Percentiles rank a stretch among this genome's conserved stretches.
phyloP scores from a whole-genome alignment of 2,329 filamentous ascomycete species.

The Diaporthe nobilis region DNA sequence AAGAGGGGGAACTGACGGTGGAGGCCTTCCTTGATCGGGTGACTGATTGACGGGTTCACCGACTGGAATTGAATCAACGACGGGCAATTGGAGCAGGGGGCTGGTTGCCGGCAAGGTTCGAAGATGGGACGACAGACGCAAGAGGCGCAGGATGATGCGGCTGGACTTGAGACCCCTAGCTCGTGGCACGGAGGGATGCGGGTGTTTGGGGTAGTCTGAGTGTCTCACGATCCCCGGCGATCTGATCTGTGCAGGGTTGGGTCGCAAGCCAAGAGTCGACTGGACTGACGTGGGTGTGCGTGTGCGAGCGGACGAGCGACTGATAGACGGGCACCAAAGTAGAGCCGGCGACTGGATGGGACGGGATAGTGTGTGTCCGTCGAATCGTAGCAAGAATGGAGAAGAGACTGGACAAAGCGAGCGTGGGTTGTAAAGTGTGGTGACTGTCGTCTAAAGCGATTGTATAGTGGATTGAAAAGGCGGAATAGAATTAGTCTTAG shows the following conservation, averaged over 20 bases:
- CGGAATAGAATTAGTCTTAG: conserved; percentile 28
- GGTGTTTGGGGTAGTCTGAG: conserved; percentile 43
- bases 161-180: conserved; percentile 43
- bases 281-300: conserved; percentile 2
- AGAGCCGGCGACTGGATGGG: conserved; percentile 18
- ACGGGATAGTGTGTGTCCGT: neutral
- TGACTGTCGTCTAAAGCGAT: conserved; percentile 16
- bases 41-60: conserved; percentile 10
- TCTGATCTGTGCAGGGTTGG: conserved; percentile 31
- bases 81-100: conserved; percentile 22
- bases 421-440: neutral
- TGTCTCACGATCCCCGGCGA: conserved; percentile 50
- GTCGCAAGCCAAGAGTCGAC: conserved; percentile 22
- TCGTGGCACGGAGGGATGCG: conserved; percentile 41
- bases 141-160: conserved; percentile 38
- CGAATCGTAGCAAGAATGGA: neutral
- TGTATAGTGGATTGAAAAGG: neutral
- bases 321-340: conserved; percentile 18
- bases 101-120: conserved; percentile 20
- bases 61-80: conserved; percentile 16
- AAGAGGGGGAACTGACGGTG: conserved; percentile 40
- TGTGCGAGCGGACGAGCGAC: neutral
- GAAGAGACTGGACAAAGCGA: conserved; percentile 21
- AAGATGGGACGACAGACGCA: conserved; percentile 38
- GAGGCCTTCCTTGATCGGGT: conserved; percentile 17